Evolutionary conservation across 2,329 filamentous ascomycete species (phyloP).

Genomic region (Aspergillus udagawae): DNA sequence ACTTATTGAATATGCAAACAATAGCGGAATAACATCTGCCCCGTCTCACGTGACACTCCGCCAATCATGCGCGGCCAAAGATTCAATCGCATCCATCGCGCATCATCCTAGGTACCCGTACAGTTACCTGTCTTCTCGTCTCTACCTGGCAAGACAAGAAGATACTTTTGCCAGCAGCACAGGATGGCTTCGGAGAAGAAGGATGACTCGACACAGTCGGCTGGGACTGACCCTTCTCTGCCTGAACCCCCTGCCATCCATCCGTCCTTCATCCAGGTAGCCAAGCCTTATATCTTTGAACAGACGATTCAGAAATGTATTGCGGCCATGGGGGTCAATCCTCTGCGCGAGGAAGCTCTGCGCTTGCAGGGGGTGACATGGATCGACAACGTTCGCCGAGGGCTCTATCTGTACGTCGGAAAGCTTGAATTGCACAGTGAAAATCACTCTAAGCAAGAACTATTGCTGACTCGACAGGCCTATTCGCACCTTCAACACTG

Average conservation of each 20-base stretch:
- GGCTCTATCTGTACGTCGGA: conserved; percentile 67
- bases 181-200: conserved; percentile 21
- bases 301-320: conserved; percentile 72
- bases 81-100: conserved; percentile 1
- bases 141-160: background rate
- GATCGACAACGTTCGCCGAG: conserved; percentile 78
- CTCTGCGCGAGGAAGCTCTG: conserved; percentile 73
- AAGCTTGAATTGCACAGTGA: background rate
- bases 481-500: conserved; percentile 86
- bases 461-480: conserved; percentile 52
- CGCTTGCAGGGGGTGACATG: conserved; percentile 82
- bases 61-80: conserved; percentile 7
- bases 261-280: conserved; percentile 61
- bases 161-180: background rate
- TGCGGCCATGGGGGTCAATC: conserved; percentile 64
- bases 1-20: background rate
- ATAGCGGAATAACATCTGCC: conserved; percentile 3
- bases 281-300: conserved; percentile 76
- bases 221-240: conserved; percentile 8
- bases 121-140: background rate
- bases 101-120: background rate
- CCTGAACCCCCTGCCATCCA: conserved; percentile 48
- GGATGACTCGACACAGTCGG: conserved; percentile 11
- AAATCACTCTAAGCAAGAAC: background rate
- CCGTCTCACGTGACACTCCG: conserved; percentile 12